phyloP scores from a whole-genome alignment of 2,329 filamentous ascomycete genomes.

The Colletotrichum neosansevieriae region DNA sequence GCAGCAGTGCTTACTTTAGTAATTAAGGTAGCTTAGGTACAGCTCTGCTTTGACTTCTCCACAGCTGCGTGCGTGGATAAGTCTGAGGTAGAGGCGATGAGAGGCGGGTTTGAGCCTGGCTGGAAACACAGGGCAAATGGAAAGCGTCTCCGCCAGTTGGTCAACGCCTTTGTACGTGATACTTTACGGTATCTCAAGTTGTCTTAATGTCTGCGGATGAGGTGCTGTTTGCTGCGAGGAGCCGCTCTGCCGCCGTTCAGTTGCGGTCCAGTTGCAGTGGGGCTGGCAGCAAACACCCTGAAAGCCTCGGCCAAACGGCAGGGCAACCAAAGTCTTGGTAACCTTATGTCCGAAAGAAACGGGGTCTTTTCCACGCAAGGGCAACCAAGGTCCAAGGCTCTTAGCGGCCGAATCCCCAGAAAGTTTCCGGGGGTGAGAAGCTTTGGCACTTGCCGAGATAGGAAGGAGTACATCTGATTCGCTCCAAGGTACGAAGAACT shows the following conservation, averaged over 20 bases:
- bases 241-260: neutral
- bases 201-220: slow-evolving; percentile 4
- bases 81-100: too few species aligned
- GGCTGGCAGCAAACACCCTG: slow-evolving; percentile 1
- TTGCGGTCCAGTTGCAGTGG: neutral
- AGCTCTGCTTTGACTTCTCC: too few species aligned
- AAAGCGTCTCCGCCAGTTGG: neutral
- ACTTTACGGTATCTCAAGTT: neutral
- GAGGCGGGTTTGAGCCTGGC: too few species aligned
- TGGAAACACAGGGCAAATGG: neutral
- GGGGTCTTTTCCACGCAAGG: too few species aligned
- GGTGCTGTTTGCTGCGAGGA: slow-evolving; percentile 9
- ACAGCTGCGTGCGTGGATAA: too few species aligned
- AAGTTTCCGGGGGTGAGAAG: neutral
- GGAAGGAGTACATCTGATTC: slow-evolving; percentile 19
- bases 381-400: slow-evolving; percentile 2
- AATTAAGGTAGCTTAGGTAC: too few species aligned
- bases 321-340: neutral
- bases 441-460: slow-evolving; percentile 11
- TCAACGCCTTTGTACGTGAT: neutral
- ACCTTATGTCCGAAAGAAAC: too few species aligned
- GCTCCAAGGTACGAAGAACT: too few species aligned
- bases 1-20: neutral
- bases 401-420: slow-evolving; percentile 9
- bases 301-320: slow-evolving; percentile 33